phyloP scores from a whole-genome alignment of 345 rosid species.

The Aquilaria sinensis region DNA sequence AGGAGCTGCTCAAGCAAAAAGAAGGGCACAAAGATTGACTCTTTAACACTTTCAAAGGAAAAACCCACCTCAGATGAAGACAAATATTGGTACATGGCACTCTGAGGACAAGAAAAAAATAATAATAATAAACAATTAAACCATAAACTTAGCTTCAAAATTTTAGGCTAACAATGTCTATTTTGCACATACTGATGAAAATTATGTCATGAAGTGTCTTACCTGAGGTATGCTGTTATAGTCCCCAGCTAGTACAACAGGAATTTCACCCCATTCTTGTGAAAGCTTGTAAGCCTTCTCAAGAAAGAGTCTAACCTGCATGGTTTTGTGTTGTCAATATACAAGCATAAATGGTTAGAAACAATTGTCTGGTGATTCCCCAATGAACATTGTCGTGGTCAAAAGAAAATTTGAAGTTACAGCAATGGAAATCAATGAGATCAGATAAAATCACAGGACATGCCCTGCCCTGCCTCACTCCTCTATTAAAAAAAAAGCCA shows the following conservation, averaged over 20 bases:
- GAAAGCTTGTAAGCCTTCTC: conserved; percentile 74
- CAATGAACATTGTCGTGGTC: too few species aligned
- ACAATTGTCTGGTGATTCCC: too few species aligned
- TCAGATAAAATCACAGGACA: neutral
- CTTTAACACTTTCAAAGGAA: conserved; percentile 13
- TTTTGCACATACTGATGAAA: conserved; percentile 4
- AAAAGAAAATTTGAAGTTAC: neutral
- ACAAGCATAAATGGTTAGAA: neutral
- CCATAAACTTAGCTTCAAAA: neutral
- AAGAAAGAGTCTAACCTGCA: conserved; percentile 68
- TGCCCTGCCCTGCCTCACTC: neutral
- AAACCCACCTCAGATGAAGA: conserved; percentile 73
- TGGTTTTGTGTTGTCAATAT: conserved; percentile 5
- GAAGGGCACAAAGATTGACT: neutral
- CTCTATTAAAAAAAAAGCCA: neutral
- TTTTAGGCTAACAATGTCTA: neutral
- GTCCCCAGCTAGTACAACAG: conserved; percentile 76
- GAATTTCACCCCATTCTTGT: conserved; percentile 75
- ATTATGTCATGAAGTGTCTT: conserved; percentile 12
- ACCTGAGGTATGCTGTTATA: conserved; percentile 81
- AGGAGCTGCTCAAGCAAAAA: neutral
- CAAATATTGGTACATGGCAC: conserved; percentile 79
- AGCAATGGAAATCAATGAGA: neutral
- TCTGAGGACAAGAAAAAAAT: conserved; percentile 39
- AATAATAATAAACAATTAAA: neutral